phyloP scores from a whole-genome alignment of 371 early-diverging fungal species.

The Actinomucor elegans region DNA sequence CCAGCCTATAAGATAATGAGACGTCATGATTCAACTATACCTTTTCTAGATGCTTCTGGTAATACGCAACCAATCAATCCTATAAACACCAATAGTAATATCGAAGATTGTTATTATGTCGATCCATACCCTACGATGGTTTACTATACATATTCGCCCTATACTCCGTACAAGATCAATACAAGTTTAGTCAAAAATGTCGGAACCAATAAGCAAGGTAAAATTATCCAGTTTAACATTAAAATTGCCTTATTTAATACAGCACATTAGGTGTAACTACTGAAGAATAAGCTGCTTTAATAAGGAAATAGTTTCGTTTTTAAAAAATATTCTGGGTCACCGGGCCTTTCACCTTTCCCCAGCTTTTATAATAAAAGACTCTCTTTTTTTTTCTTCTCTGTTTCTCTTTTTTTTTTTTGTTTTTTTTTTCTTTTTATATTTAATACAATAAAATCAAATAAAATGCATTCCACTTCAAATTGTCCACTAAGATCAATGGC shows the following conservation, averaged over 20 bases:
- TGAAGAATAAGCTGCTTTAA: too few relatives aligned
- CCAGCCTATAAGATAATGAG: too few relatives aligned
- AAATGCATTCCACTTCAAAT: conserved; percentile 3
- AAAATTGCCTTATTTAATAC: too few relatives aligned
- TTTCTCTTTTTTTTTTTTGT: background rate
- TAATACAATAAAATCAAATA: background rate
- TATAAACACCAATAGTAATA: too few relatives aligned
- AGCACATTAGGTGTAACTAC: too few relatives aligned
- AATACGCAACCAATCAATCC: background rate
- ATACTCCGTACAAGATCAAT: background rate
- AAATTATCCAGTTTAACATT: too few relatives aligned
- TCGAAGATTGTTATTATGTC: background rate
- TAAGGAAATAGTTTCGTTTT: too few relatives aligned
- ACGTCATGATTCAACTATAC: too few relatives aligned
- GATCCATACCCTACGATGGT: conserved; percentile 1
- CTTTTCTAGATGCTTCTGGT: too few relatives aligned
- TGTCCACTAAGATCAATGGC: conserved; percentile 28
- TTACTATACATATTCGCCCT: background rate
- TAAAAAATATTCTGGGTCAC: too few relatives aligned
- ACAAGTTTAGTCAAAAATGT: background rate
- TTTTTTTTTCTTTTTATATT: background rate
- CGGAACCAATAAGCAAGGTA: conserved; percentile 1
- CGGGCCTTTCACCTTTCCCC: background rate
- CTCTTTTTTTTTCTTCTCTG: background rate
- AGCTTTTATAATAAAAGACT: too few relatives aligned